Base-by-base conservation (phyloP, 2,329 filamentous ascomycete species). In the Beauveria medogensis region DNA sequence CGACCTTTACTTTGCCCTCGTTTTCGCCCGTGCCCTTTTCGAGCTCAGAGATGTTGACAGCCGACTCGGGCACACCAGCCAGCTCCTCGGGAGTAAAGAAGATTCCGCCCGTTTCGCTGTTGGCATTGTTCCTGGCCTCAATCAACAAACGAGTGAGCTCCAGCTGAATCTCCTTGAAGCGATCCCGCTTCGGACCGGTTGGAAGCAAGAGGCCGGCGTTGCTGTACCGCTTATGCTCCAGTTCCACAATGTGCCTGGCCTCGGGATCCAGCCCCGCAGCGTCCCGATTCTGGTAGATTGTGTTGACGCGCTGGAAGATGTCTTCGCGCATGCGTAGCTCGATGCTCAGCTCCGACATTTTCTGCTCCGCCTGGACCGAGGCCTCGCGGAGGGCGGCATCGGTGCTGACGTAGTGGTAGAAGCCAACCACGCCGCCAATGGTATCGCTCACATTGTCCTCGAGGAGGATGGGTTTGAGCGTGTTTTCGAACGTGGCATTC, bases 91-190 rank as follows among this genome's bases (percentile, higher is more conserved):
- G 79, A 1, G 87, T 89, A 67, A 93, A 88, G 89, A 90, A 94
- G 57, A 92, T 75, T 2, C 86, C 88, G 18, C 87, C 88, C 67
- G 87, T 87, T 75, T 94, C 90, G 73, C 93, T 89, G 69, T 92
- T 92, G 62, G 94, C 77, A 67, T 88, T 90, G 78, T 91, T 92
- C 69, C 89, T 84, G 74, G 91, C 91, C 62, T 85, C 80, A 63
- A 92, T 92, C 68, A 82, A 80, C 65, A 93, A 82, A 71, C 88
- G 82, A 65, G 85, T 89, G 60, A 94, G 77, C 10, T 89, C 79
- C 80, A 91, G 90, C 82, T 91, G 90, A 75, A 93, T 92, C 72
- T 89, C 89, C 78, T 92, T 93, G 82, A 93, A 93, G 51, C 89
- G 83, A 66, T 92, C 89, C 64, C 89, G 78, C 75, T 91, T 78